phyloP scores from a whole-genome alignment of 2,329 filamentous ascomycete species.

The Phymatotrichopsis omnivora region DNA sequence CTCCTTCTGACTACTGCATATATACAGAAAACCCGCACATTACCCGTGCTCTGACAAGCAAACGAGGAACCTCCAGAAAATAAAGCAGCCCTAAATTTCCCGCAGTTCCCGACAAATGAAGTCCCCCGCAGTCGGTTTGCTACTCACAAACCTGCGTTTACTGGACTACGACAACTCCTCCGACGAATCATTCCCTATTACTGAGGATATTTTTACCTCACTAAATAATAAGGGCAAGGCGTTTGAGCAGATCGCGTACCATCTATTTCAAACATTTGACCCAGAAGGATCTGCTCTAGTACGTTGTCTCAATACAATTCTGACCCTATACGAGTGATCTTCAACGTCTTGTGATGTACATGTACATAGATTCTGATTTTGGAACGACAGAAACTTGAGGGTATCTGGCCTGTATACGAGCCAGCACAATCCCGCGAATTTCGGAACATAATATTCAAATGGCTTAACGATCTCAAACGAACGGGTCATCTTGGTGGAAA shows the following conservation, averaged over 20 bases:
- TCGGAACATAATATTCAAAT: conserved; percentile 69
- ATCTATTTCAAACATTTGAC: conserved; percentile 78
- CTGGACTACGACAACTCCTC: conserved; percentile 53
- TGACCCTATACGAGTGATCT: background rate
- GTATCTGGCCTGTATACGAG: conserved; percentile 83
- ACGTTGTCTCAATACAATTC: conserved; percentile 6
- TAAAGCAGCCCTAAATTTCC: too few relatives aligned
- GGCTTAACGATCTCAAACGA: conserved; percentile 78
- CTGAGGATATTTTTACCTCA: conserved; percentile 51
- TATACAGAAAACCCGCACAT: too few relatives aligned
- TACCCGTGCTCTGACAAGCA: too few relatives aligned
- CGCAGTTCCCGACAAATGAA: conserved; percentile 28
- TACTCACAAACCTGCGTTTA: conserved; percentile 74
- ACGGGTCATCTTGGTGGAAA: conserved; percentile 62
- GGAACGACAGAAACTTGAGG: conserved; percentile 60
- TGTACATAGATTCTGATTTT: conserved; percentile 1
- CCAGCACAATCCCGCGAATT: conserved; percentile 86
- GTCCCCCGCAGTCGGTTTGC: conserved; percentile 44
- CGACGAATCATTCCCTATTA: conserved; percentile 58
- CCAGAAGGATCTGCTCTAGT: conserved; percentile 49
- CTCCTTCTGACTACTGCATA: too few relatives aligned
- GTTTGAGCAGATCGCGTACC: conserved; percentile 85
- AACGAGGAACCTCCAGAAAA: too few relatives aligned
- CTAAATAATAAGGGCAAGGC: conserved; percentile 68
- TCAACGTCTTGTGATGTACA: conserved; percentile 14